Conservation (phyloP, 2,329 filamentous ascomycete genomes). For the Didymella exigua region DNA sequence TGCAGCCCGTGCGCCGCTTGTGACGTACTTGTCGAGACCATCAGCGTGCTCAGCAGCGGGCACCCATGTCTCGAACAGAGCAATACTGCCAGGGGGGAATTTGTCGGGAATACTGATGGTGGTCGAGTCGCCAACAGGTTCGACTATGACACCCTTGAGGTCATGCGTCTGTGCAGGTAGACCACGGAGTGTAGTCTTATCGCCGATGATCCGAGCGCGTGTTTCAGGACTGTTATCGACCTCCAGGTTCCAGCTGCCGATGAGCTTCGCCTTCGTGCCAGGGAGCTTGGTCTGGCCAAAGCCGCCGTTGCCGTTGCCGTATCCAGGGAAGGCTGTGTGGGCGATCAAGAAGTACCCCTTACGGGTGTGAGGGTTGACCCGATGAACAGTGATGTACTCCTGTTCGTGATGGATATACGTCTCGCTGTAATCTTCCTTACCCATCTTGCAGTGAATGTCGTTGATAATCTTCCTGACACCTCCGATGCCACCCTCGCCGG, state of each 20-base stretch:
- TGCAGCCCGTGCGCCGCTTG: conserved; percentile 76
- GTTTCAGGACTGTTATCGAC: conserved; percentile 78
- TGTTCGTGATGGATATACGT: conserved; percentile 96
- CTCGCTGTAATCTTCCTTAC: conserved; percentile 90
- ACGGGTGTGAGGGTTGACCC: conserved; percentile 88
- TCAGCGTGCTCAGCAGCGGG: conserved; percentile 82
- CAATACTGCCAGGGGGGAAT: conserved; percentile 93
- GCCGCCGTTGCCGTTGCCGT: conserved; percentile 80
- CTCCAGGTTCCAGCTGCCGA: conserved; percentile 92
- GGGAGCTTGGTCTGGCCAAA: conserved; percentile 79
- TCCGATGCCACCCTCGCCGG: conserved; percentile 82
- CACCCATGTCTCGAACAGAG: conserved; percentile 95
- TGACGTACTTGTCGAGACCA: conserved; percentile 85
- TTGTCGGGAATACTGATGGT: conserved; percentile 79
- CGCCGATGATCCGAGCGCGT: conserved; percentile 66
- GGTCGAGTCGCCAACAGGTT: conserved; percentile 74
- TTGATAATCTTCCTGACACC: conserved; percentile 92
- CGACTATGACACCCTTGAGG: conserved; percentile 74
- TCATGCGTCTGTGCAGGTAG: conserved; percentile 83
- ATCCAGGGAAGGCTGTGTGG: conserved; percentile 92
- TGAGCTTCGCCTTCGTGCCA: conserved; percentile 81
- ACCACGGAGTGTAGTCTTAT: conserved; percentile 75
- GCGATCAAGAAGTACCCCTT: conserved; percentile 96
- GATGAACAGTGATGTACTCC: conserved; percentile 94
- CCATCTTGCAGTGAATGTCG: conserved; percentile 93